Evolutionary conservation across 2,329 filamentous ascomycete genomes (phyloP), one percentile per base, ranked within the genome.

Genomic region (Grosmannia serpens): DNA sequence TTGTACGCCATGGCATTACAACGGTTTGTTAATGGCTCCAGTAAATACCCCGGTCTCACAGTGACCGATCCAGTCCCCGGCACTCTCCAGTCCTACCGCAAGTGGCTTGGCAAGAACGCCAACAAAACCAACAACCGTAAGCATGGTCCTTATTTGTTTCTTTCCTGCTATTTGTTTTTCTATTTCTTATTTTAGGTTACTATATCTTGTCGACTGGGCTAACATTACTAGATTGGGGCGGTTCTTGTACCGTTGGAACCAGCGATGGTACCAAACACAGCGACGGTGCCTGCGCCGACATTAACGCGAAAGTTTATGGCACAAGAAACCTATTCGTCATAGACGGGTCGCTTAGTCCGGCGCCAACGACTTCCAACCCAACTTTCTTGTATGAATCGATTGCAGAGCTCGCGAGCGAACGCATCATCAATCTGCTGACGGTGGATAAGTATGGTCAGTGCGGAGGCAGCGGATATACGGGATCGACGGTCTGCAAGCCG

Each of bases 281-380:
- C 29, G n/a, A 51, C 17, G 55, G 46, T 6, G 17, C 54, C 29
- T 56, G 54, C 13, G 80, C 84, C 1, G 81, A 84, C 65, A 65
- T 73, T 17, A 73, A 84, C 68, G 77, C 79, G 47, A 77, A 75
- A 65, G 78, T 84, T 6, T 84, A 78, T 63, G 81, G 81, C 53
- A 84, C 78, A 1, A 77, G 83, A 64, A 84, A 84, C 69, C 71
- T 84, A 31, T 83, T 82, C 65, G 78, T 85, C 10, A 77, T 85
- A 11, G 83, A 86, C 65, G 82, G 79, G 3, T 77, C 76, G n/a
- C 47, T 56, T 5, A 56, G 55, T 46, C 55, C 54, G 17, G 55
- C 46, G 24, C 46, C 55, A 27, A 56, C 46, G 13, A 56, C 55
- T 11, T 56, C 44, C 11, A 56, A 56, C 13, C 55, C 55, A 4